These are phyloP conservation scores for Linum usitatissimum DNA, from an alignment of 345 rosid genomes.

Conservation along the genomic window DNA sequence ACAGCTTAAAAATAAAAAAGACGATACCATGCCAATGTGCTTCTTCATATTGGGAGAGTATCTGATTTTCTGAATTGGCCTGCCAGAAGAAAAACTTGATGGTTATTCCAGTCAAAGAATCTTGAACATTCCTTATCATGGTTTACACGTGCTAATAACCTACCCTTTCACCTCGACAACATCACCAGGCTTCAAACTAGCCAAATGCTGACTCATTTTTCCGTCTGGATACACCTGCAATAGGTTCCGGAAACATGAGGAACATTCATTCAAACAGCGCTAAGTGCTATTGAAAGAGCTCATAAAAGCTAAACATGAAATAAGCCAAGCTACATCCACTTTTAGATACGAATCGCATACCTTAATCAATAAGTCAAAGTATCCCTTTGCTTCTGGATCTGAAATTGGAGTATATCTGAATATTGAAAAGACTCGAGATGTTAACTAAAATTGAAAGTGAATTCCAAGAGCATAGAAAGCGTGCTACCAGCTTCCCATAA, in stretches of 20 bases:
- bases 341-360: conserved; percentile 22
- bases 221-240: conserved; percentile 91
- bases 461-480: background rate
- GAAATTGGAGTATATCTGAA: conserved; percentile 92
- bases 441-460: background rate
- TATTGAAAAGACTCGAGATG: conserved; percentile 7
- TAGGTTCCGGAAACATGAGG: background rate
- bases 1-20: background rate
- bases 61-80: conserved; percentile 85
- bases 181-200: conserved; percentile 86
- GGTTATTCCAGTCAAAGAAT: background rate
- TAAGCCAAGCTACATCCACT: background rate
- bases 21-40: conserved; percentile 85
- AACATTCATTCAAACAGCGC: conserved; percentile 1
- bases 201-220: conserved; percentile 97
- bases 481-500: too few species aligned
- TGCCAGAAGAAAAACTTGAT: conserved; percentile 30
- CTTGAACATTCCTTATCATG: background rate
- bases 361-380: conserved; percentile 86
- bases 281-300: conserved; percentile 1
- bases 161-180: conserved; percentile 90
- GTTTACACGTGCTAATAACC: conserved; percentile 1
- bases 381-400: conserved; percentile 77
- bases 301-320: conserved; percentile 5
- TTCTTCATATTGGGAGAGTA: conserved; percentile 93